phyloP scores from a whole-genome alignment of 805 yeast species.

The Candida krabiensis region DNA sequence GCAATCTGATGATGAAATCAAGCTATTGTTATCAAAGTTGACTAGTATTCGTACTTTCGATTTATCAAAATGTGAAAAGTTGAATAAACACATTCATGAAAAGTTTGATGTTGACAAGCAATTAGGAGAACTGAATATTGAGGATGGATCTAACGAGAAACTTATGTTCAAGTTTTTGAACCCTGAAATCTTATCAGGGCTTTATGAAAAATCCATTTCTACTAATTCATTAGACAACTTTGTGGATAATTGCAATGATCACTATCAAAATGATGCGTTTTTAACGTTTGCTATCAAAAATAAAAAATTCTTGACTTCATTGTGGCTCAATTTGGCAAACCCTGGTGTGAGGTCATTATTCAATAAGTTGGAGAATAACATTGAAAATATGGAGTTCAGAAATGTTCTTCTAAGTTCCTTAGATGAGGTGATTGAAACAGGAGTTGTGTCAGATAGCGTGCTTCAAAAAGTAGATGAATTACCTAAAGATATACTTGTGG shows the following conservation, averaged over 20 bases:
- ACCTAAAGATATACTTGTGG: conserved; percentile 1
- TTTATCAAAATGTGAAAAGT: conserved; percentile 20
- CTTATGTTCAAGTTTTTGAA: conserved; percentile 34
- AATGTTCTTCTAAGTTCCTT: conserved; percentile 14
- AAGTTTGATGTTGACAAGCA: conserved; percentile 11
- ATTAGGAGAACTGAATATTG: conserved; percentile 7
- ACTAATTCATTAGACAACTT: conserved; percentile 16
- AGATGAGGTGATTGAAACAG: conserved; percentile 3
- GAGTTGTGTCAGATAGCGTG: neutral
- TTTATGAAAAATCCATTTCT: conserved; percentile 33
- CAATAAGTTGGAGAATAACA: conserved; percentile 22
- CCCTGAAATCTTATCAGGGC: conserved; percentile 32
- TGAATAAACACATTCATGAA: conserved; percentile 21
- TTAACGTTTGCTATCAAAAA: conserved; percentile 14
- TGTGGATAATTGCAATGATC: conserved; percentile 21
- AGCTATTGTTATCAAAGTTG: conserved; percentile 5
- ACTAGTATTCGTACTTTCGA: conserved; percentile 20
- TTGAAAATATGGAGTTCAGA: conserved; percentile 14
- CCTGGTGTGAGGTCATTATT: conserved; percentile 10
- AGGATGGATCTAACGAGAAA: conserved; percentile 6
- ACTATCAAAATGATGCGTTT: conserved; percentile 24
- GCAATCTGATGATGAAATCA: conserved; percentile 15
- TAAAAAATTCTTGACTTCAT: conserved; percentile 15
- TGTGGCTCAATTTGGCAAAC: conserved; percentile 10
- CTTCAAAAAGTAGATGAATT: conserved; percentile 5